Conservation (phyloP, 106 monocot species). For the Vanilla planifolia region DNA sequence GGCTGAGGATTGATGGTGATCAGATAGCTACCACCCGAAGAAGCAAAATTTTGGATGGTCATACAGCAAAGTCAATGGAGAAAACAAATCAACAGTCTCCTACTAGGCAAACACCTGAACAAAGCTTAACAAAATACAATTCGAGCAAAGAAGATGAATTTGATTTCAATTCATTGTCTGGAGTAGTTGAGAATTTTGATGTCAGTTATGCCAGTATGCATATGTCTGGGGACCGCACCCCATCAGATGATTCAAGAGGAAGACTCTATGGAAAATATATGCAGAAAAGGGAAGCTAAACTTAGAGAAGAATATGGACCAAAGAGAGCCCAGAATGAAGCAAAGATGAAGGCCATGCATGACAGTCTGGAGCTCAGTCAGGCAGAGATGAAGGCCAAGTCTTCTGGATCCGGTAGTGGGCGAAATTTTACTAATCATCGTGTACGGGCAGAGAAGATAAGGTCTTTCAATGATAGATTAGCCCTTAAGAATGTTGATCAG, state of each 20-base stretch:
- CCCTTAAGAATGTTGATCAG: constrained; percentile 30
- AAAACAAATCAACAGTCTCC: constrained; percentile 10
- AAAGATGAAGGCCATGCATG: constrained; percentile 76
- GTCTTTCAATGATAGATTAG: constrained; percentile 26
- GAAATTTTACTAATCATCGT: constrained; percentile 12
- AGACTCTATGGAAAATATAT: constrained; percentile 75
- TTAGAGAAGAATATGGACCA: constrained; percentile 56
- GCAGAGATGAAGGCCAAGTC: constrained; percentile 63
- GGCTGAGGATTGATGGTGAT: constrained; percentile 51
- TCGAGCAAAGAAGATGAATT: constrained; percentile 22
- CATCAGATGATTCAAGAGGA: constrained; percentile 49
- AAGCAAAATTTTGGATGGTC: constrained; percentile 35
- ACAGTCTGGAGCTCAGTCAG: constrained; percentile 59
- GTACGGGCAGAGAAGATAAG: constrained; percentile 30
- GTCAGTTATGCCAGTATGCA: constrained; percentile 13
- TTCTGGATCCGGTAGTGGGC: constrained; percentile 28
- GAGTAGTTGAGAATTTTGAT: constrained; percentile 33
- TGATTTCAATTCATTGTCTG: constrained; percentile 36
- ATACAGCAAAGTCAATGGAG: constrained; percentile 17
- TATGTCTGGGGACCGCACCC: constrained; percentile 15
- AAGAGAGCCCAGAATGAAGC: constrained; percentile 68
- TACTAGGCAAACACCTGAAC: constrained; percentile 11
- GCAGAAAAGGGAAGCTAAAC: constrained; percentile 71
- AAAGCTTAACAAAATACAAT: constrained; percentile 14
- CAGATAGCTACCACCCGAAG: constrained; percentile 35